phyloP scores from a whole-genome alignment of 768 basidiomycete genomes.

The Suillus luteus region DNA sequence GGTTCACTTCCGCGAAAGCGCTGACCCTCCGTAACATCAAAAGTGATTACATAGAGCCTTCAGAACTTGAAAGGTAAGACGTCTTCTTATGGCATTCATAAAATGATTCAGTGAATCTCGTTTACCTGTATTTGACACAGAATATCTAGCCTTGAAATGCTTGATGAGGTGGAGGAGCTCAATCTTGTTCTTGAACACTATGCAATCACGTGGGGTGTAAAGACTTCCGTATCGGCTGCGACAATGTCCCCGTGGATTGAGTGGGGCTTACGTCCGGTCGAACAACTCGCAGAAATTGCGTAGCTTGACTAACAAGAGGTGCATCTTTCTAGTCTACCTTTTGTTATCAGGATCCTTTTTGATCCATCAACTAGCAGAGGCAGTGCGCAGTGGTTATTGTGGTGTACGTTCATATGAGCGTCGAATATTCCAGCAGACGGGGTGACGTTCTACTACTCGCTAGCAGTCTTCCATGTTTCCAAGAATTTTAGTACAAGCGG shows the following conservation, averaged over 20 bases:
- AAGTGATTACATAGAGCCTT: slow-evolving; percentile 42
- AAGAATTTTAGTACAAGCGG: neutral
- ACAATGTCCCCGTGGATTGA: slow-evolving; percentile 4
- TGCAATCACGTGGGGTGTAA: slow-evolving; percentile 71
- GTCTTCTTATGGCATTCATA: neutral
- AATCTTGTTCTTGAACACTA: slow-evolving; percentile 90
- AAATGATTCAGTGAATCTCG: neutral
- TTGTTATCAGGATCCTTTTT: neutral
- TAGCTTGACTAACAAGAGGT: neutral
- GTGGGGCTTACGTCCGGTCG: slow-evolving; percentile 4
- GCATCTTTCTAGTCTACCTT: neutral
- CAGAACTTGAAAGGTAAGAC: slow-evolving; percentile 63
- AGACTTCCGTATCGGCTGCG: slow-evolving; percentile 1
- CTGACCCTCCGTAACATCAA: slow-evolving; percentile 74
- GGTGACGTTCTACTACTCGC: neutral
- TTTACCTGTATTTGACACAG: slow-evolving; percentile 39
- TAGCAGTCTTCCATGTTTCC: neutral
- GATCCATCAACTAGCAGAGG: neutral
- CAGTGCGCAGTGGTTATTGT: neutral
- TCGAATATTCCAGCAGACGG: neutral
- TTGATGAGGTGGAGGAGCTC: slow-evolving; percentile 95
- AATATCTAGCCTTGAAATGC: slow-evolving; percentile 77
- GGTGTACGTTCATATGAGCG: neutral
- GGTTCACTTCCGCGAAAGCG: slow-evolving; percentile 57
- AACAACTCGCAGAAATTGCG: neutral